A percentile compares a stretch with the other conserved stretches of the same genome.
These are phyloP conservation scores for Pseudozyma thailandica DNA, from an alignment of 1,284 basidiomycete species.

Conservation along the genomic window DNA sequence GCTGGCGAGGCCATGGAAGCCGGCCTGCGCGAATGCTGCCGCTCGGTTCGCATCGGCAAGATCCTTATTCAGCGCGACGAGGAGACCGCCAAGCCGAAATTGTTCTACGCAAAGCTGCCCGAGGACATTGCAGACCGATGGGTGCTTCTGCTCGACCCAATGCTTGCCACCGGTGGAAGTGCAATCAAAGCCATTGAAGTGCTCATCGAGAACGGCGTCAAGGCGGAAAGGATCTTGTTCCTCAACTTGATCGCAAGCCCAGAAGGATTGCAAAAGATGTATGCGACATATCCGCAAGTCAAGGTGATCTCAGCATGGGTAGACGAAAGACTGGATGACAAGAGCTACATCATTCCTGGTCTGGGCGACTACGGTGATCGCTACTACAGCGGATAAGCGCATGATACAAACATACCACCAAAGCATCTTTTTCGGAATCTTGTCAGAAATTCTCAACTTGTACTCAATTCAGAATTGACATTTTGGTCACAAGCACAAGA, in stretches of 20 bases:
- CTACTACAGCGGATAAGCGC: constrained; percentile 57
- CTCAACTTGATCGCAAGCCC: constrained; percentile 94
- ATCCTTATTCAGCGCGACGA: constrained; percentile 70
- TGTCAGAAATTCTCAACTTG: no score
- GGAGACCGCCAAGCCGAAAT: constrained; percentile 64
- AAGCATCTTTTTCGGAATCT: constrained; percentile 1
- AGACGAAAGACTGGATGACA: constrained; percentile 90
- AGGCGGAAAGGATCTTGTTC: constrained; percentile 86
- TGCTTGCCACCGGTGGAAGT: constrained; percentile 95
- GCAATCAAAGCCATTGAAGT: constrained; percentile 98
- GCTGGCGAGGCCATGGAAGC: constrained; percentile 71
- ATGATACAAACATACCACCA: neutral
- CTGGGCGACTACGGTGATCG: constrained; percentile 66
- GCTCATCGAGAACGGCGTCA: constrained; percentile 83
- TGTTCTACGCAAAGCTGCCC: constrained; percentile 80
- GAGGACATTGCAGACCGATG: constrained; percentile 91
- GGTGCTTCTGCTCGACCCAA: constrained; percentile 93
- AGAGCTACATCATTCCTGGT: constrained; percentile 68
- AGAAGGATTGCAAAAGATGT: constrained; percentile 87
- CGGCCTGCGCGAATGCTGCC: constrained; percentile 90
- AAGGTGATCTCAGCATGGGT: constrained; percentile 95
- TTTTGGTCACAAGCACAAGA: no score
- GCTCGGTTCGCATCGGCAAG: constrained; percentile 65
- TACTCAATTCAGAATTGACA: no score
- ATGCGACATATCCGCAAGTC: constrained; percentile 80